Percentiles rank a stretch among this genome's conserved stretches.
Conservation (phyloP, 129 eudicot species). For the Silybum marianum region DNA sequence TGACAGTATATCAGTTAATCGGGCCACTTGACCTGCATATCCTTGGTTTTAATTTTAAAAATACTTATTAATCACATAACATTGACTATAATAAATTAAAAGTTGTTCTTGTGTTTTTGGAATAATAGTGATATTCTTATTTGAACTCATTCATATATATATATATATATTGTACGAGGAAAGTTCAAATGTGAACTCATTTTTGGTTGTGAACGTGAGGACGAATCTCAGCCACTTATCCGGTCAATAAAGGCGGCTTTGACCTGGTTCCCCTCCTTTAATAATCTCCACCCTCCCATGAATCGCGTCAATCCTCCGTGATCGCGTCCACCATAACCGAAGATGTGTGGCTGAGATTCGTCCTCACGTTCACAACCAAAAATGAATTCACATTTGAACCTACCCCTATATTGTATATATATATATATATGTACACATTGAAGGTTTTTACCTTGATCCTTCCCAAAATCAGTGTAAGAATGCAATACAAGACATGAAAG, state of each 20-base stretch:
- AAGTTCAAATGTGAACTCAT: too few relatives aligned
- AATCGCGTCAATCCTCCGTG: too few relatives aligned
- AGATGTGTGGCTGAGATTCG: too few relatives aligned
- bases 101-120: not conserved
- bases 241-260: too few relatives aligned
- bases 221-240: too few relatives aligned
- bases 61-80: not conserved
- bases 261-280: too few relatives aligned
- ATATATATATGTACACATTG: not conserved
- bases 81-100: not conserved
- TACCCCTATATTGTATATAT: too few relatives aligned
- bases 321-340: too few relatives aligned
- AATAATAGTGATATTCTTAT: not conserved
- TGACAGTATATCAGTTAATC: not conserved
- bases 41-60: not conserved
- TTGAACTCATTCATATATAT: not conserved
- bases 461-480: conserved; percentile 58
- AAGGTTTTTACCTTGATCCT: conserved; percentile 48
- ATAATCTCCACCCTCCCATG: too few relatives aligned
- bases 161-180: not conserved
- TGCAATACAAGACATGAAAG: conserved; percentile 58
- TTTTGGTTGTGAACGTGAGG: too few relatives aligned
- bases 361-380: too few relatives aligned
- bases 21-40: not conserved
- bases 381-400: too few relatives aligned